Percentiles rank a stretch among this genome's conserved stretches.
Evolutionary conservation across 257 asterid genomes (phyloP).

Genomic region (Verbena officinalis): DNA sequence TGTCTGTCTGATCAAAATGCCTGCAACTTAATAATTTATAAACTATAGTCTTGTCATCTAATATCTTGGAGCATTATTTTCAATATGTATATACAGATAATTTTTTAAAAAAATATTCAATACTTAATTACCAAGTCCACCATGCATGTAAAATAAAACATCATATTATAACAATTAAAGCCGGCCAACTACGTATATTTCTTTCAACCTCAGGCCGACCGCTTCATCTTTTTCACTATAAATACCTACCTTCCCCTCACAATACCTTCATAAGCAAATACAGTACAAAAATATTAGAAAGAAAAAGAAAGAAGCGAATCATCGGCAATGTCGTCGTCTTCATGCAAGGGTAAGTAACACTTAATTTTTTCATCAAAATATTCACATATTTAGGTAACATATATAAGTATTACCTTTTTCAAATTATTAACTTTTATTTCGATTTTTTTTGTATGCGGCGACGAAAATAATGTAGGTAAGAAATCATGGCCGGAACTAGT

Average conservation of each 20-base stretch:
- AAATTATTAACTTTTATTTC: background rate
- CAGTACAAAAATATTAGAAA: background rate
- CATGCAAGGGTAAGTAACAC: conserved; percentile 10
- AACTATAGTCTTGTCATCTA: conserved; percentile 2
- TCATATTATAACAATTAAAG: background rate
- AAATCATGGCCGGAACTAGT: conserved; percentile 36
- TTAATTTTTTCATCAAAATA: background rate
- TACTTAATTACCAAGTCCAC: background rate
- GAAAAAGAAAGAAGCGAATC: background rate
- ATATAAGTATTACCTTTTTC: background rate
- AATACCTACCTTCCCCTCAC: background rate
- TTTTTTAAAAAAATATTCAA: background rate
- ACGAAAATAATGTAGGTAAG: conserved; percentile 8
- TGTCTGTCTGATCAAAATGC: background rate
- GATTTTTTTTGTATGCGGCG: background rate
- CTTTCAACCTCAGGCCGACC: background rate
- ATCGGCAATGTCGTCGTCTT: conserved; percentile 1
- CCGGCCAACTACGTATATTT: conserved; percentile 9
- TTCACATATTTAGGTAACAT: background rate
- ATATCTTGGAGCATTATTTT: background rate
- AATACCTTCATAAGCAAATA: background rate
- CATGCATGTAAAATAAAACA: background rate
- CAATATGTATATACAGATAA: background rate
- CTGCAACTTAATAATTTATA: background rate
- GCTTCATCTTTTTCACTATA: background rate